Percentiles rank a stretch among this genome's conserved stretches.
Conservation (phyloP, 2,329 filamentous ascomycete genomes). For the Blumeriella jaapii region DNA sequence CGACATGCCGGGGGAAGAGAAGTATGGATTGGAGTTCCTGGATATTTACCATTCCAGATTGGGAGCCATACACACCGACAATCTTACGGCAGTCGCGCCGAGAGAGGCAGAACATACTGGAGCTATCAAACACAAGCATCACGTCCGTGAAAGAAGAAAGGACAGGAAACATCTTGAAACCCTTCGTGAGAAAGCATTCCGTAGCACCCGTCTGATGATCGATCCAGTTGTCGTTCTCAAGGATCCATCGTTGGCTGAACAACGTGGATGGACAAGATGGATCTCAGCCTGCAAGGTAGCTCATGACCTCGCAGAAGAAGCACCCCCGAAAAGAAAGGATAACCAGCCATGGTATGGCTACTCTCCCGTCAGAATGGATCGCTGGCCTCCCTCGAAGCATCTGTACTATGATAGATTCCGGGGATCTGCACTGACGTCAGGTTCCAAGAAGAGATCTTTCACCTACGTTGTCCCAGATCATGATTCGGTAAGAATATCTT, state of each 20-base stretch:
- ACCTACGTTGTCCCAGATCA: not conserved
- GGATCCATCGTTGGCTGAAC: conserved; percentile 6
- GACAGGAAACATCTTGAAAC: conserved; percentile 1
- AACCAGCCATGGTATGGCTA: not conserved
- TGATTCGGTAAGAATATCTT: conserved; percentile 2
- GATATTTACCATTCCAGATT: conserved; percentile 14
- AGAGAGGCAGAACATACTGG: not conserved
- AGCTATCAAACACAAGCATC: conserved; percentile 4
- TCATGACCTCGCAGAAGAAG: not conserved
- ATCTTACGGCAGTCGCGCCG: conserved; percentile 1
- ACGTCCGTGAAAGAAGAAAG: not conserved
- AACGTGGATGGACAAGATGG: conserved; percentile 12
- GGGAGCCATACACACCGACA: conserved; percentile 3
- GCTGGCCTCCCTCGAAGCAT: conserved; percentile 17
- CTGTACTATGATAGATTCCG: conserved; percentile 16
- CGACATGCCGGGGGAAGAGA: conserved; percentile 19
- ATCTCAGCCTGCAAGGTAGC: conserved; percentile 1
- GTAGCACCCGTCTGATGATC: conserved; percentile 10
- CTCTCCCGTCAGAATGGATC: conserved; percentile 4
- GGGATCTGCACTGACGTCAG: not conserved
- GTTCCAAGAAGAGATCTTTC: not conserved
- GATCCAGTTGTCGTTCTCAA: conserved; percentile 11
- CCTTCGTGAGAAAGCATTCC: conserved; percentile 6
- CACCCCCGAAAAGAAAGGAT: not conserved
- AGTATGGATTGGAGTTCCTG: conserved; percentile 17